phyloP scores from a whole-genome alignment of 2,329 filamentous ascomycete species.

The Colletotrichum kahawae region DNA sequence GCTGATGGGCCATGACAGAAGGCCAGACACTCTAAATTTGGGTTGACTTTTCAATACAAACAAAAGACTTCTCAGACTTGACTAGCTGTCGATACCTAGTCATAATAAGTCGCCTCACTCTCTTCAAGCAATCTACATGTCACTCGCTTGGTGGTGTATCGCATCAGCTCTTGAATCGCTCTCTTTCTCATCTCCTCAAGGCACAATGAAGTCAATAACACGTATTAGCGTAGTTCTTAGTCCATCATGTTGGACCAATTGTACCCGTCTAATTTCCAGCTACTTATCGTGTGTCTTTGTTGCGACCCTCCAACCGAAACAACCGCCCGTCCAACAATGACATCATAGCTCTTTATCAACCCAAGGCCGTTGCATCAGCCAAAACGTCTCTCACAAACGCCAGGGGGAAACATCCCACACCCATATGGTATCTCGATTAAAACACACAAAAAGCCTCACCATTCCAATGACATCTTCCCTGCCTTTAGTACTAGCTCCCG shows the following conservation, averaged over 20 bases:
- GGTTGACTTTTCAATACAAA: background rate
- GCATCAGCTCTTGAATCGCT: background rate
- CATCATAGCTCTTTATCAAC: background rate
- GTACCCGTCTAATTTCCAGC: background rate
- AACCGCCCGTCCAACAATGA: background rate
- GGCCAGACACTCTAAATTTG: background rate
- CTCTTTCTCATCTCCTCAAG: background rate
- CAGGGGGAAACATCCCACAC: background rate
- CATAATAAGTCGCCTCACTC: background rate
- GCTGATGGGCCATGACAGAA: background rate
- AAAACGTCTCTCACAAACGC: background rate
- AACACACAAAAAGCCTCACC: constrained; percentile 29
- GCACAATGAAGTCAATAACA: background rate
- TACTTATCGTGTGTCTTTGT: background rate
- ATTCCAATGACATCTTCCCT: constrained; percentile 35
- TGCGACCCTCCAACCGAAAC: background rate
- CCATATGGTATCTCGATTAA: background rate
- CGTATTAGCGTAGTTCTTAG: background rate
- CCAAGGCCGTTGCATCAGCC: background rate
- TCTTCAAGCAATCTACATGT: background rate
- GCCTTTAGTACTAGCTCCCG: constrained; percentile 31
- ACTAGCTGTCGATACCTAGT: background rate
- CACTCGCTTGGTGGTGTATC: background rate
- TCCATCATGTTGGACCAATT: background rate
- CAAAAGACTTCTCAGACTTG: background rate